phyloP scores from a whole-genome alignment of 257 asterid species.

The Solanum corneliomulleri region DNA sequence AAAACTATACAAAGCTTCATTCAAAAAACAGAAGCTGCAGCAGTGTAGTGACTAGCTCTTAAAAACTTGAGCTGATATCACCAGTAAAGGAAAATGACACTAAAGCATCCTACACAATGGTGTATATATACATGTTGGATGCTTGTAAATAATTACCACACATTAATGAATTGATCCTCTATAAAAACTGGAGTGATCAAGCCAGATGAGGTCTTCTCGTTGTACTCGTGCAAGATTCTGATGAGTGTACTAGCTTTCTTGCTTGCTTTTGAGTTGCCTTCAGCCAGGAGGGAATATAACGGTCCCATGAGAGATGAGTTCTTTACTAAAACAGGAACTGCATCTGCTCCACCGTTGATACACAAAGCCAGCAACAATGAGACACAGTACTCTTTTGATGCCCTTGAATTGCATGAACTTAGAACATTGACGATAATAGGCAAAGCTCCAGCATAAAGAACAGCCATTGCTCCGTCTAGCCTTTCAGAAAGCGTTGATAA shows the following conservation, averaged over 20 bases:
- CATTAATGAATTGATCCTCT: constrained; percentile 53
- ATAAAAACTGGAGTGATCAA: constrained; percentile 22
- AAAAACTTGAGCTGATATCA: constrained; percentile 42
- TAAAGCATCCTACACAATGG: constrained; percentile 2
- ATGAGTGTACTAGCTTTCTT: constrained; percentile 67
- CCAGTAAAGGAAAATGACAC: background rate
- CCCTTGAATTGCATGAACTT: constrained; percentile 25
- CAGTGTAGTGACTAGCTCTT: constrained; percentile 38
- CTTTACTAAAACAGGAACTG: constrained; percentile 64
- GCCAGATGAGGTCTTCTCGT: constrained; percentile 31
- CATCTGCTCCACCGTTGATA: constrained; percentile 40
- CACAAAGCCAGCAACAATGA: constrained; percentile 56
- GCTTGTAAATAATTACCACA: constrained; percentile 35
- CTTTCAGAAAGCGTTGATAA: constrained; percentile 47
- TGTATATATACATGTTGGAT: constrained; percentile 10
- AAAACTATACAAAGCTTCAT: constrained; percentile 30
- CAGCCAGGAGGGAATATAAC: constrained; percentile 42
- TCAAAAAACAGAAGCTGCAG: constrained; percentile 32
- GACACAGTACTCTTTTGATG: constrained; percentile 41
- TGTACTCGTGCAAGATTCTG: constrained; percentile 47
- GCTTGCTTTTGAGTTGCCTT: constrained; percentile 42
- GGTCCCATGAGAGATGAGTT: constrained; percentile 46
- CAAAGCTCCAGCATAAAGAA: constrained; percentile 34
- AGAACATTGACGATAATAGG: constrained; percentile 32
- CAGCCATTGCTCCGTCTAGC: constrained; percentile 49